These are phyloP conservation scores for Globisporangium emineosum DNA, from an alignment of 352 stramenopile genomes.

Conservation along the genomic window DNA sequence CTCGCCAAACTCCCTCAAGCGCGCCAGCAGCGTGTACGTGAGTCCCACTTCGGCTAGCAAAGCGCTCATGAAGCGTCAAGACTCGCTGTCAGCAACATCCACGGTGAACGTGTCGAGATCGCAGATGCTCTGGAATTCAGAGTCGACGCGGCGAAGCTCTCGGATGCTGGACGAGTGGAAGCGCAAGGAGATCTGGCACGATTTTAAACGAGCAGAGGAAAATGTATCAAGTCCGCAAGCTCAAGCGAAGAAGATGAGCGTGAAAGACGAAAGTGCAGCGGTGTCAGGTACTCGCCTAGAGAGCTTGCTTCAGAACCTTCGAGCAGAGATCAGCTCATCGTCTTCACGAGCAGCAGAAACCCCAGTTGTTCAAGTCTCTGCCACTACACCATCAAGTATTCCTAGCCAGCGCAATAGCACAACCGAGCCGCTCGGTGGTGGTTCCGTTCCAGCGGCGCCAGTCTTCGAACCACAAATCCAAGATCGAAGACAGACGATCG, in stretches of 20 bases:
- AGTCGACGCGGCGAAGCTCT: conserved; percentile 28
- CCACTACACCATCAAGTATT: background rate
- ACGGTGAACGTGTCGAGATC: conserved; percentile 26
- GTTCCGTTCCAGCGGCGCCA: background rate
- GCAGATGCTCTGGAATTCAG: conserved; percentile 42
- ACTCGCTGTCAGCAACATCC: conserved; percentile 6
- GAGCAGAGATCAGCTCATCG: conserved; percentile 16
- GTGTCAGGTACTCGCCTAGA: conserved; percentile 2
- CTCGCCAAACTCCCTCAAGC: conserved; percentile 33
- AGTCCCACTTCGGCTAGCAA: conserved; percentile 15
- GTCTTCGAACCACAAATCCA: background rate
- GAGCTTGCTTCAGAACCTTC: conserved; percentile 16
- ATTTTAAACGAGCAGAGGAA: conserved; percentile 65
- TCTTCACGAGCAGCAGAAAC: background rate
- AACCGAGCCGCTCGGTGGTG: background rate
- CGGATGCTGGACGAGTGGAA: conserved; percentile 67
- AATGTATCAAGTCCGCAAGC: conserved; percentile 23
- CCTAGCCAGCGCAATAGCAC: background rate
- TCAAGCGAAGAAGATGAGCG: conserved; percentile 10
- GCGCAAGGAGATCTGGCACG: conserved; percentile 72
- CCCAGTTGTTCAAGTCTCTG: background rate
- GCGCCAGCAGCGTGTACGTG: conserved; percentile 36
- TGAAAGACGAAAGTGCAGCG: background rate
- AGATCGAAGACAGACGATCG: conserved; percentile 10
- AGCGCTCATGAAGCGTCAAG: conserved; percentile 23